These are phyloP conservation scores for Corymbia calophylla DNA, from an alignment of 441 rosid species.

Conservation along the genomic window DNA sequence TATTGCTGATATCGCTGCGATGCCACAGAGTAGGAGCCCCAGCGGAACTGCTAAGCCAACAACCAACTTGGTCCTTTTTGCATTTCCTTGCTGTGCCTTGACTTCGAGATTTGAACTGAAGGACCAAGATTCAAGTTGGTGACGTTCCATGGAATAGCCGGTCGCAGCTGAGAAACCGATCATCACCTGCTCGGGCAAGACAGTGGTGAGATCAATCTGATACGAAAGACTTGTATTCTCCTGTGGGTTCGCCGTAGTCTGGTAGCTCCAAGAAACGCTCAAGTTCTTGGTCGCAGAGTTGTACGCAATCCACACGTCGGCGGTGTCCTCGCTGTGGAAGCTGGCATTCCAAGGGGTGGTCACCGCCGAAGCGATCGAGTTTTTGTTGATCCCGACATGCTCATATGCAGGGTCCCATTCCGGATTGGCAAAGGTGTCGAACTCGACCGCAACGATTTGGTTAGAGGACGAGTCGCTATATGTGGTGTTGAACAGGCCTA, in stretches of 20 bases:
- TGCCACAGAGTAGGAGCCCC: background rate
- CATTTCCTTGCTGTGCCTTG: background rate
- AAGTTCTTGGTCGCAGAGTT: background rate
- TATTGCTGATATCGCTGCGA: background rate
- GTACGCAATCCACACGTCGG: background rate
- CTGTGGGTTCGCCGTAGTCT: background rate
- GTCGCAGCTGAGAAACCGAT: background rate
- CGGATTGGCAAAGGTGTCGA: background rate
- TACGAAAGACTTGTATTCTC: background rate
- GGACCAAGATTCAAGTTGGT: background rate
- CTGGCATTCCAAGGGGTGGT: background rate
- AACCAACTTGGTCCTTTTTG: background rate
- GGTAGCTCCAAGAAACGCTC: background rate
- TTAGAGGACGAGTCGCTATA: background rate
- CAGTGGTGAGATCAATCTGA: background rate
- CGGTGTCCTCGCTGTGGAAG: background rate
- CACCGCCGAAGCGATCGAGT: background rate
- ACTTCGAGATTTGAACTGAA: background rate
- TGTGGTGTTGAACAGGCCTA: background rate
- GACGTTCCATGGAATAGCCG: background rate
- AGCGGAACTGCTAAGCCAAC: background rate
- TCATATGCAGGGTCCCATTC: background rate
- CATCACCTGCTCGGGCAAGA: background rate
- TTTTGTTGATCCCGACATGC: background rate
- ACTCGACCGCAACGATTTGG: background rate